Evolutionary conservation across 768 basidiomycete genomes (phyloP).

Genomic region (Galerina marginata): DNA sequence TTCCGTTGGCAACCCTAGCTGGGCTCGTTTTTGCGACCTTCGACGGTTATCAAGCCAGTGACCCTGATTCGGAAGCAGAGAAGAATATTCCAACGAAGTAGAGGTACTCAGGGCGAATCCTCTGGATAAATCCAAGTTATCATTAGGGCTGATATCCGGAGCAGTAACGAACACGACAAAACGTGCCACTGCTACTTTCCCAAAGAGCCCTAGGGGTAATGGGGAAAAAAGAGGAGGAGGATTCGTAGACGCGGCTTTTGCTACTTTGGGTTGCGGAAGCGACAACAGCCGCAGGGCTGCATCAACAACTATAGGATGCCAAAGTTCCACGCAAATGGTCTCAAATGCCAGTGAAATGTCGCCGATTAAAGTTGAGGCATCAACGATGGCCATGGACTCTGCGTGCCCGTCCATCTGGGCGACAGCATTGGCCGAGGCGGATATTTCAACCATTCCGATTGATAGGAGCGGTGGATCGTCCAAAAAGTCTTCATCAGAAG

Average conservation of each 20-base stretch:
- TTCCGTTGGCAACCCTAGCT: constrained; percentile 61
- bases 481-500: constrained; percentile 43
- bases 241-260: constrained; percentile 9
- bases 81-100: constrained; percentile 60
- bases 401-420: constrained; percentile 57
- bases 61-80: constrained; percentile 45
- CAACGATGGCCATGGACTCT: constrained; percentile 38
- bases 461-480: constrained; percentile 61
- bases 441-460: constrained; percentile 59
- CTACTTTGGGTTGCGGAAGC: constrained; percentile 32
- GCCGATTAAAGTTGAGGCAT: constrained; percentile 25
- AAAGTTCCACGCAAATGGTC: constrained; percentile 35
- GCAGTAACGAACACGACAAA: constrained; percentile 74
- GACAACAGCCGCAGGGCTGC: constrained; percentile 51
- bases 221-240: constrained; percentile 37
- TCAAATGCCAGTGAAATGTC: constrained; percentile 28
- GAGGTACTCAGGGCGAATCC: constrained; percentile 68
- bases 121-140: constrained; percentile 66
- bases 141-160: constrained; percentile 80
- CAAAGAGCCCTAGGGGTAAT: constrained; percentile 60
- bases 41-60: constrained; percentile 40
- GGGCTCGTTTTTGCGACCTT: constrained; percentile 51
- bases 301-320: constrained; percentile 37
- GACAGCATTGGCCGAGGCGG: constrained; percentile 47
- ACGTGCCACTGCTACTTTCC: constrained; percentile 62